Base-by-base conservation (phyloP, 768 basidiomycete species). In the Harrya chromipes region DNA sequence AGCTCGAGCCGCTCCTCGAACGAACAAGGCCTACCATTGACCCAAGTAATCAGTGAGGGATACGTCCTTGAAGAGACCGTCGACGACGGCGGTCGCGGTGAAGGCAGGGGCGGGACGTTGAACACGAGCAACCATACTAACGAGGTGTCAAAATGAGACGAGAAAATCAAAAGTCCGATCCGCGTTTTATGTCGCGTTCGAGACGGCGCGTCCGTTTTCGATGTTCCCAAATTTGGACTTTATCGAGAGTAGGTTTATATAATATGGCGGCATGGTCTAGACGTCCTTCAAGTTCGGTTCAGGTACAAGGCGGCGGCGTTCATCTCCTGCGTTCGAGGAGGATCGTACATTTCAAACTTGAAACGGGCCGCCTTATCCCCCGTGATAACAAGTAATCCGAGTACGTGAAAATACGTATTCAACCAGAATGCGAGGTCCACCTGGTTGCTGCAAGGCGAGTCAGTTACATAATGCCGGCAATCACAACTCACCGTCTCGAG, bases 31-130 rank as follows among this genome's bases (percentile, higher is more conserved):
- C 17, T 56, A 91, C 91, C 91, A 95, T 85, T 90, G 80, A 29
- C 92, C 91, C 26, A 80, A 70, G 70, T 76, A 91, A 55, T 87
- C 81, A 1, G 77, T 68, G 43, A 93, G 71, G n/a, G 86, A 83
- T 48, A 91, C 68, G 23, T 93, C 82, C 61, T 84, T 77, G 72
- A 97, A 94, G 53, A 78, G 66, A 46, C 90, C 86, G 40, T 88
- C 84, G 54, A 82, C 73, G 59, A 95, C 86, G 55, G 85, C 82
- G 34, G 83, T 76, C 43, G 84, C 82, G 50, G 73, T 82, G 75
- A 92, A 92, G n/a, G 72, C 63, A 45, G 93, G 93, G 41, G 93
- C 92, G 45, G 90, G 87, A 57, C 82, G 85, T 75, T 94, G 92
- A 60, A 95, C 79, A 41, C 79, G 73, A 54, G 80, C 83, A 16